These are phyloP conservation scores for Melampsora larici-populina DNA, from an alignment of 1,284 basidiomycete genomes.

Conservation along the genomic window DNA sequence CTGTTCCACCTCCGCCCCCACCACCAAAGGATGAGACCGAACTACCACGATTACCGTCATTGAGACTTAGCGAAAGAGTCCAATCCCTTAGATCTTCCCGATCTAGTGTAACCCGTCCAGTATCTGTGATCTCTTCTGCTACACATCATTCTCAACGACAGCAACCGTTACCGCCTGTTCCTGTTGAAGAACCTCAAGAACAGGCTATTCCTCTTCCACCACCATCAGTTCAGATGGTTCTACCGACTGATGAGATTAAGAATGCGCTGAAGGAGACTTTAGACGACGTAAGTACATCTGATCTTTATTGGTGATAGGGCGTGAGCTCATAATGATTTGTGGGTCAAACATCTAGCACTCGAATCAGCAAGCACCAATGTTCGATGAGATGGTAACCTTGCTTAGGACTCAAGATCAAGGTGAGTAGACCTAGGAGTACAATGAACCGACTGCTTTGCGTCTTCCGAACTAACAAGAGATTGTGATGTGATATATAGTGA, in stretches of 20 bases:
- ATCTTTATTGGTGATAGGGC: background rate
- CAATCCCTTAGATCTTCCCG: conserved; percentile 3
- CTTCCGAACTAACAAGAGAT: background rate
- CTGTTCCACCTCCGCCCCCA: conserved; percentile 13
- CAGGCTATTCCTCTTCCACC: background rate
- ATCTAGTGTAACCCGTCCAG: conserved; percentile 16
- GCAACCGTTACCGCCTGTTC: conserved; percentile 8
- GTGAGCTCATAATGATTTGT: background rate
- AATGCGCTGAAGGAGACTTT: conserved; percentile 32
- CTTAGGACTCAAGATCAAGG: conserved; percentile 43
- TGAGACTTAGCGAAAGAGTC: background rate
- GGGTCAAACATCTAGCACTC: conserved; percentile 31
- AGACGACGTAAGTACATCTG: conserved; percentile 19
- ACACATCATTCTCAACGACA: background rate
- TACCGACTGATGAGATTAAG: conserved; percentile 29
- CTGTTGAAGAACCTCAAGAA: conserved; percentile 5
- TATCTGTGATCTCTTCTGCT: conserved; percentile 11
- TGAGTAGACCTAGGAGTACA: background rate
- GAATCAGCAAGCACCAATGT: conserved; percentile 26
- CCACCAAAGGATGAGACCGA: conserved; percentile 33
- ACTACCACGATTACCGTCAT: background rate
- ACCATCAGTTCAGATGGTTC: conserved; percentile 4
- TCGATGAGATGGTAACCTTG: conserved; percentile 41
- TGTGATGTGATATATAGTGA: conserved; percentile 8
- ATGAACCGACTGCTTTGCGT: too few species aligned